Evolutionary conservation across 257 asterid species (phyloP), one percentile per base, ranked within the genome.

Genomic region (Scutellaria baicalensis): DNA sequence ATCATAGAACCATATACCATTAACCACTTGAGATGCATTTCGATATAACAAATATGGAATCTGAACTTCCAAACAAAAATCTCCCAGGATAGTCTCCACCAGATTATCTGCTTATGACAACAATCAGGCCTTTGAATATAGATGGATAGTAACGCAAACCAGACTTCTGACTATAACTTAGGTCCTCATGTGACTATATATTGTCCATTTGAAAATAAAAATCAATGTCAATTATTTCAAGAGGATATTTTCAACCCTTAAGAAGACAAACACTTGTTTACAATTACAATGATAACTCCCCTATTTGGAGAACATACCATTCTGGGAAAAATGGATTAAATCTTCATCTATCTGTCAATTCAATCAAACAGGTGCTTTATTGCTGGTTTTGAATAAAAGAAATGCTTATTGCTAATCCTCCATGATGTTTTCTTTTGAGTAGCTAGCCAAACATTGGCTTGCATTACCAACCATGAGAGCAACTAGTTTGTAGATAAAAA

Each of bases 1-100:
- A 75, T 88, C 81, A 61, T 90, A 93, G 78, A 93, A 93, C 98
- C 98, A 93, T 88, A 93, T 88, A 56, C 98, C 97, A 70, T 90
- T 93, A 51, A 90, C 93, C 81, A 90, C 98, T 75, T 85, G 90
- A 50, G 89, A 78, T 36, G 96, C 89, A 75, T 90, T 93, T 70
- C 89, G 84, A 75, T 93, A 88, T 68, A 93, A 70, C 64, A 93
- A 70, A 87, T 90, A 90, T 52, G 98, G 97, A 70, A 83, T 79
- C 75, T 93, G 96, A 77, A 93, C 80, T 80, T 93, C 98, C 71
- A 76, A 84, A 82, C 83, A 96, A 80, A 93, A 90, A 81, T 88
- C 95, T 66, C 89, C 96, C 83, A 85, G 73, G 66, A 93, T 88
- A 87, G 87, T 85, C 84, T 90, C 97, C 80, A 88, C 95, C 76